A percentile compares a stretch with the other conserved stretches of the same genome.
These are phyloP conservation scores for Tuber aestivum DNA, from an alignment of 495 filamentous ascomycete genomes.

Conservation along the genomic window DNA sequence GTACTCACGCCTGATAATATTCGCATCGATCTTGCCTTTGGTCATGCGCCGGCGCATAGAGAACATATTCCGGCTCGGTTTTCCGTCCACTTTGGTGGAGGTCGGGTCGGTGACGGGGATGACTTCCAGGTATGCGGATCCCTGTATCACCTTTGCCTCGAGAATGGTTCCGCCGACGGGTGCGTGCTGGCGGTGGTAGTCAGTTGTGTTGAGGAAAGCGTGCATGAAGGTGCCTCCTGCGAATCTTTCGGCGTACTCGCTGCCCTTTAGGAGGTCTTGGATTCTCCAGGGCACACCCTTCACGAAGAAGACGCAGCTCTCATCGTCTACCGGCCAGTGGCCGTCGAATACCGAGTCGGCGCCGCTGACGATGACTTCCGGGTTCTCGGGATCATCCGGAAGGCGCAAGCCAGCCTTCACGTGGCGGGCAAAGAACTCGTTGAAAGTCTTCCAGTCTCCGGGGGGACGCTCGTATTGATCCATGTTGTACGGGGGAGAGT, in stretches of 20 bases:
- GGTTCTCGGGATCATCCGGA: conserved; percentile 26
- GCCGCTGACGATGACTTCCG: conserved; percentile 32
- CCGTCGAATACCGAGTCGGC: conserved; percentile 40
- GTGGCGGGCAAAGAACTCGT: conserved; percentile 41
- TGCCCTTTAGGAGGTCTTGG: conserved; percentile 32
- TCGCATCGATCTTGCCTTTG: conserved; percentile 17
- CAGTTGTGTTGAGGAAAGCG: conserved; percentile 41
- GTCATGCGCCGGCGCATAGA: conserved; percentile 20
- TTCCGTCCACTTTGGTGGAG: background rate
- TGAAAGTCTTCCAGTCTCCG: conserved; percentile 43
- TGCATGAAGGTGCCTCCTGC: conserved; percentile 40
- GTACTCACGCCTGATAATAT: conserved; percentile 25
- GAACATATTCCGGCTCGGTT: conserved; percentile 15
- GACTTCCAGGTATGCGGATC: conserved; percentile 40
- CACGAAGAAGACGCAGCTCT: conserved; percentile 31
- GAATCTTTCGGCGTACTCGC: conserved; percentile 26
- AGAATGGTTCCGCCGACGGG: conserved; percentile 40
- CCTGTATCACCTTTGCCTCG: conserved; percentile 41
- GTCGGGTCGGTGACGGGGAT: conserved; percentile 7
- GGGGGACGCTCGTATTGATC: conserved; percentile 33
- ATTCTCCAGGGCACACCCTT: conserved; percentile 43
- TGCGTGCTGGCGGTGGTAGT: conserved; percentile 43
- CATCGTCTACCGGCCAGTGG: conserved; percentile 18
- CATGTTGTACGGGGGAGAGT: conserved; percentile 31
- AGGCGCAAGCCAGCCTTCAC: conserved; percentile 32